Evolutionary conservation across 1,284 basidiomycete genomes (phyloP), one percentile per base, ranked within the genome.

Genomic region (Trichosporon sp.): DNA sequence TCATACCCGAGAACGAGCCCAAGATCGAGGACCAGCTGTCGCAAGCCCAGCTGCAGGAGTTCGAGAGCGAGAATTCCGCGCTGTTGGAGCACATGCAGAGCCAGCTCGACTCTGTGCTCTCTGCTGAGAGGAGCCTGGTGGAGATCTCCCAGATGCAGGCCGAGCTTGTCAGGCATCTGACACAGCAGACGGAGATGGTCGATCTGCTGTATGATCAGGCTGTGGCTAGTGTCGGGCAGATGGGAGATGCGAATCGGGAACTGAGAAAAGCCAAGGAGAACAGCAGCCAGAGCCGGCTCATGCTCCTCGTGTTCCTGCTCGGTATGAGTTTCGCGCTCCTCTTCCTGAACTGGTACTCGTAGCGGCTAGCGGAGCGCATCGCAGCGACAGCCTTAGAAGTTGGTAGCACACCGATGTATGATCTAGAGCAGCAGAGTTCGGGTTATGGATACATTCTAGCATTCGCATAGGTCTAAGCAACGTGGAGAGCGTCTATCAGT

Each of bases 81-180:
- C 79, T 88, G 11, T 79, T 88, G 46, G 80, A 85, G 73, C 83
- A 85, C 70, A 86, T 88, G 74, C 83, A 86, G 69, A 80, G 83
- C 21, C 85, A 86, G 48, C 80, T 88, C 16, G 80, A 80, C 5
- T 81, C 85, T 4, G 85, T 88, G 19, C 83, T 87, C 31, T 78
- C 81, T 43, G 87, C 87, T 19, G 87, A 88, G 76, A 83, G 83
- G 68, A 85, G 85, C 38, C 76, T 88, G 66, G 77, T 86, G 71
- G 87, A 88, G 76, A 88, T 89, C 71, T 85, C 85, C 40, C 80
- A 85, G 46, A 79, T 89, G n/a, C 88, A 89, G 77, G 85, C 86
- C 7, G 86, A 87, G 74, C 83, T 89, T 64, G 84, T 87, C 14
- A 79, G 85, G 68, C 87, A 88, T 70, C 79, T 88, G 19, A 83